phyloP scores from a whole-genome alignment of 1,284 basidiomycete species.

The Malassezia obtusa region DNA sequence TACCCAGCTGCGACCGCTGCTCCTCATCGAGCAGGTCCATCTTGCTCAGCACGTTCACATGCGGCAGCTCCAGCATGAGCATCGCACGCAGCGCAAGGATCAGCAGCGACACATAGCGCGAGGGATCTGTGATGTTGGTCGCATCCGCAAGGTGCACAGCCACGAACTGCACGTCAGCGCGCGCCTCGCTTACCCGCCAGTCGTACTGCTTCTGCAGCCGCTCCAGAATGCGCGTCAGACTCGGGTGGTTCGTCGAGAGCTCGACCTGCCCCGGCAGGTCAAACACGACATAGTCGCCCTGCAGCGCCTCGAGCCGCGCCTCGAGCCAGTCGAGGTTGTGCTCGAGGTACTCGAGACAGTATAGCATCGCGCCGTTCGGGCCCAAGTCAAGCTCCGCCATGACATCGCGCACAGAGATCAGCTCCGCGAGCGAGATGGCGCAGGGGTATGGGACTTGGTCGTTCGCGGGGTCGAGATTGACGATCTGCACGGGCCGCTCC shows the following conservation, averaged over 20 bases:
- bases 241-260: constrained; percentile 77
- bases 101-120: constrained; percentile 86
- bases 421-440: constrained; percentile 69
- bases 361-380: constrained; percentile 93
- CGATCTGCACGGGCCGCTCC: constrained; percentile 70
- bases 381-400: constrained; percentile 79
- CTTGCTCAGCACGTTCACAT: constrained; percentile 93
- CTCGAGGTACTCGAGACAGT: constrained; percentile 95
- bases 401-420: constrained; percentile 78
- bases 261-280: constrained; percentile 97
- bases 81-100: constrained; percentile 86
- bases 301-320: constrained; percentile 53
- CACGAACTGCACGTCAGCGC: constrained; percentile 58
- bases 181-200: constrained; percentile 18
- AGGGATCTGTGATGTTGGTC: constrained; percentile 88
- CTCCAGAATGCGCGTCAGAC: constrained; percentile 59
- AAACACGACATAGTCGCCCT: constrained; percentile 67
- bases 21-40: constrained; percentile 64
- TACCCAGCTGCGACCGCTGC: constrained; percentile 23
- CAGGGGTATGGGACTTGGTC: constrained; percentile 81
- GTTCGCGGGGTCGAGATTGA: constrained; percentile 95
- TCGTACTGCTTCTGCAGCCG: constrained; percentile 63
- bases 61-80: constrained; percentile 94
- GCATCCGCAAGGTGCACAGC: constrained; percentile 92
- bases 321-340: constrained; percentile 88